Percentiles rank a stretch among this genome's conserved stretches.
Evolutionary conservation across 306 rosid genomes (phyloP).

Genomic region (Rubus parviflorus): DNA sequence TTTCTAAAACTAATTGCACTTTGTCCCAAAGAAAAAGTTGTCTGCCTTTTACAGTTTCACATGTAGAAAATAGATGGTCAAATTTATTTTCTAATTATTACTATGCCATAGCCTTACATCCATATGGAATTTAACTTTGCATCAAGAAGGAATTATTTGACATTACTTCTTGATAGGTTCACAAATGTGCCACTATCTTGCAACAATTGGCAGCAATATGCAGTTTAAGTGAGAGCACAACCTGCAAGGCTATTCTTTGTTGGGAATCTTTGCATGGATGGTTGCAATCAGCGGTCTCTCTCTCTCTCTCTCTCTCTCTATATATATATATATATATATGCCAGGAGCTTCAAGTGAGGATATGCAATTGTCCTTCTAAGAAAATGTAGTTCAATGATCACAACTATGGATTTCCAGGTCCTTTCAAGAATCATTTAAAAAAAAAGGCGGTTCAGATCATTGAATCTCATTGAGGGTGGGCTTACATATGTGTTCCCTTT

Average conservation of each 20-base stretch:
- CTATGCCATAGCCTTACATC: constrained; percentile 3
- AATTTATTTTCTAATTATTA: background rate
- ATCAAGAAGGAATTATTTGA: constrained; percentile 19
- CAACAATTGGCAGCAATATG: constrained; percentile 92
- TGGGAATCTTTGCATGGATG: constrained; percentile 90
- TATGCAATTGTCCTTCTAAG: background rate
- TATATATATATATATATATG: background rate
- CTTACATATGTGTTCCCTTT: too few relatives aligned
- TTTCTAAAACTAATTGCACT: background rate
- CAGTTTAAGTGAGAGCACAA: constrained; percentile 77
- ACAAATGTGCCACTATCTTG: constrained; percentile 93
- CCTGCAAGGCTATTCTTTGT: constrained; percentile 66
- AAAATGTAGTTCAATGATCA: background rate
- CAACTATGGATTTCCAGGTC: background rate
- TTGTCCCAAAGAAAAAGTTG: background rate
- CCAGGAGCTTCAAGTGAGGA: background rate
- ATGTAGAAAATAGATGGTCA: background rate
- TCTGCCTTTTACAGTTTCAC: background rate
- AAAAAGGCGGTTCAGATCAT: too few relatives aligned
- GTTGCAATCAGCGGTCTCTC: constrained; percentile 82
- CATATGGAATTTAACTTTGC: constrained; percentile 14
- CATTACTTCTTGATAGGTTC: constrained; percentile 57
- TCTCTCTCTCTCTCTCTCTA: constrained; percentile 34
- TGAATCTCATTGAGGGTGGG: too few relatives aligned
- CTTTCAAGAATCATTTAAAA: too few relatives aligned